Conservation (phyloP, 768 basidiomycete species). For the Psilocybe tampanensis region DNA sequence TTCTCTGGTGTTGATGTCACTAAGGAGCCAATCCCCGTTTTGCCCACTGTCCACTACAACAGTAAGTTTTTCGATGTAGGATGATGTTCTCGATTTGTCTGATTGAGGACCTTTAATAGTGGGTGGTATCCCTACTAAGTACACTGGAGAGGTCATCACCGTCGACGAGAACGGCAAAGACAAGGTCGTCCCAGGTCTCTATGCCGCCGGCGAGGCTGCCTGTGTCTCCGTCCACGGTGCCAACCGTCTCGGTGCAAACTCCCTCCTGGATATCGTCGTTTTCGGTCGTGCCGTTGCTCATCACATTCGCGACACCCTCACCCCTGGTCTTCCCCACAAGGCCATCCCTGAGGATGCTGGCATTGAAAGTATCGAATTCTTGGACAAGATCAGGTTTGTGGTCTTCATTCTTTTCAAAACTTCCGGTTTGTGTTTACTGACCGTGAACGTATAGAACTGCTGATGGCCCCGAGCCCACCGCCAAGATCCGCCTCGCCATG, state of each 20-base stretch:
- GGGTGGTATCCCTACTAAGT: slow-evolving; percentile 99
- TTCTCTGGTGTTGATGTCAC: slow-evolving; percentile 99
- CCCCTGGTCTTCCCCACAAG: slow-evolving; percentile 91
- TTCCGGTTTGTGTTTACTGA: not conserved
- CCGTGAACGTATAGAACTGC: slow-evolving; percentile 53
- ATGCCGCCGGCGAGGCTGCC: slow-evolving; percentile 98
- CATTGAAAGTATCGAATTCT: slow-evolving; percentile 77
- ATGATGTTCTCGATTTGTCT: not conserved
- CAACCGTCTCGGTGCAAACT: slow-evolving; percentile 99
- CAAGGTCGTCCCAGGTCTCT: slow-evolving; percentile 92
- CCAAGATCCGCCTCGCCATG: slow-evolving; percentile 92
- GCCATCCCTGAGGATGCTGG: slow-evolving; percentile 86
- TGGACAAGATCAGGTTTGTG: slow-evolving; percentile 79
- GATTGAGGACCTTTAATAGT: slow-evolving; percentile 46
- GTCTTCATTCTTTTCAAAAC: not conserved
- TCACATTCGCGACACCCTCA: slow-evolving; percentile 91
- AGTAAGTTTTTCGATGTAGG: slow-evolving; percentile 56
- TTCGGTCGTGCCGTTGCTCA: slow-evolving; percentile 99
- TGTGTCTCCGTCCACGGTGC: slow-evolving; percentile 99
- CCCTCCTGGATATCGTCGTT: slow-evolving; percentile 97
- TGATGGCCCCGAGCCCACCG: slow-evolving; percentile 82
- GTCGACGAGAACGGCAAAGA: slow-evolving; percentile 89
- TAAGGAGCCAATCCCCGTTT: slow-evolving; percentile 98
- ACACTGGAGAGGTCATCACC: slow-evolving; percentile 96
- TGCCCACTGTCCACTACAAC: slow-evolving; percentile 99